Percentiles rank a stretch among this genome's conserved stretches.
Conservation (phyloP, 495 filamentous ascomycete species). For the Tuber aestivum region DNA sequence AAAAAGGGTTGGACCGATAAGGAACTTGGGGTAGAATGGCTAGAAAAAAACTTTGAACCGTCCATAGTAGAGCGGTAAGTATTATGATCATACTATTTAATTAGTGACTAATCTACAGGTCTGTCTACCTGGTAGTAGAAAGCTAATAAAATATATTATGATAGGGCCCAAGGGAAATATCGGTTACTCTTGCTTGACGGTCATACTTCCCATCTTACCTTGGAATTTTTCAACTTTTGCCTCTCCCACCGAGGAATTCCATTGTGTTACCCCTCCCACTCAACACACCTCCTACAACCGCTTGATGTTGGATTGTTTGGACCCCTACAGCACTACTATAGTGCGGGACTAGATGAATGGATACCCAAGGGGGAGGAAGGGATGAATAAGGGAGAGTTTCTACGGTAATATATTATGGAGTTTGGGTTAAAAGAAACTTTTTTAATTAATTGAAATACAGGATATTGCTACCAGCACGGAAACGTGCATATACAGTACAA, state of each 20-base stretch:
- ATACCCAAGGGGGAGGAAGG: slow-evolving; percentile 6
- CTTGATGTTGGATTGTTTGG: slow-evolving; percentile 24
- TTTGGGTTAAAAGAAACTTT: not conserved
- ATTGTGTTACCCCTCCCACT: slow-evolving; percentile 20
- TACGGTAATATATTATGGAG: not conserved
- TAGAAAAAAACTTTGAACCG: slow-evolving; percentile 7
- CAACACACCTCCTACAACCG: slow-evolving; percentile 24
- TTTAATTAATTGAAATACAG: not conserved
- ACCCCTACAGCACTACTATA: slow-evolving; percentile 14
- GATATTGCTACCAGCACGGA: slow-evolving; percentile 8
- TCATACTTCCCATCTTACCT: not conserved
- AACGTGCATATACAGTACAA: slow-evolving; percentile 2
- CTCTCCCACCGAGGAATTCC: slow-evolving; percentile 10
- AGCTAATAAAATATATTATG: not conserved
- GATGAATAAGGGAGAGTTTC: slow-evolving; percentile 12
- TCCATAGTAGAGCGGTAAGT: not conserved
- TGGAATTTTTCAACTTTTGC: too few species aligned
- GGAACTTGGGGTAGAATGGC: slow-evolving; percentile 12
- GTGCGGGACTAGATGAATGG: slow-evolving; percentile 17
- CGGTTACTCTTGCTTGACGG: too few species aligned
- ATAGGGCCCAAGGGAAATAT: too few species aligned
- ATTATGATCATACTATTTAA: not conserved
- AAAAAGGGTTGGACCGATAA: slow-evolving; percentile 14
- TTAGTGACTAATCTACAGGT: not conserved
- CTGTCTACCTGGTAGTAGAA: not conserved